A percentile compares a stretch with the other conserved stretches of the same genome.
These are phyloP conservation scores for Hypoxylon sp. DNA, from an alignment of 2,329 filamentous ascomycete genomes.

Conservation along the genomic window DNA sequence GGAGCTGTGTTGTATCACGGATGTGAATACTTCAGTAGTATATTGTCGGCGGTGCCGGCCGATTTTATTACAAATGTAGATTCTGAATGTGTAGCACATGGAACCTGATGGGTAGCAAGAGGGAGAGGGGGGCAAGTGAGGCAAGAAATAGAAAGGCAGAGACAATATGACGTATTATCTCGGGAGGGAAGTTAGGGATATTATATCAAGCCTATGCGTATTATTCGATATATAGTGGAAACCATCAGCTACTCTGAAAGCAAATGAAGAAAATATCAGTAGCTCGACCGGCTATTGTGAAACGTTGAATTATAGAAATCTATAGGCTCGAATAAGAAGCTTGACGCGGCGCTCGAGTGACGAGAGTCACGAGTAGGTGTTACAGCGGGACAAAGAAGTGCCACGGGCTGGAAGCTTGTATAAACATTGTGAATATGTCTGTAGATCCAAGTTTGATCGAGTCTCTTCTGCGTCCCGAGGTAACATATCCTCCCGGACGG, in stretches of 20 bases:
- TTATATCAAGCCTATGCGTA: background rate
- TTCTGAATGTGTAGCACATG: background rate
- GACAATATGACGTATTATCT: background rate
- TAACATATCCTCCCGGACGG: background rate
- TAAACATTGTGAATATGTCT: conserved; percentile 8
- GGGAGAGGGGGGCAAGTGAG: background rate
- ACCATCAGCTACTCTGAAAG: background rate
- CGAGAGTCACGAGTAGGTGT: conserved; percentile 36
- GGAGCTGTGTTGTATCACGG: background rate
- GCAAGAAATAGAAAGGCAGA: background rate
- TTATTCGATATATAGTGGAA: background rate
- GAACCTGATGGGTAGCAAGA: background rate
- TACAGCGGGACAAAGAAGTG: conserved; percentile 15
- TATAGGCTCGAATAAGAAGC: conserved; percentile 18
- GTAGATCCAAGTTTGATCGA: background rate
- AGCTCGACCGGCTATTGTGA: conserved; percentile 25
- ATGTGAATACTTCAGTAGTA: background rate
- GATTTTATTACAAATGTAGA: background rate
- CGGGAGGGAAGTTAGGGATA: background rate
- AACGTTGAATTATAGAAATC: conserved; percentile 20
- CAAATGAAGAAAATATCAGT: conserved; percentile 1
- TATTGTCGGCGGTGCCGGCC: background rate
- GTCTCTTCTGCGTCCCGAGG: background rate
- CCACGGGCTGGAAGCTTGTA: background rate
- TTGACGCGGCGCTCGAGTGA: conserved; percentile 26